Percentiles rank a stretch among this genome's conserved stretches.
Conservation (phyloP, 2,329 filamentous ascomycete species). For the Aspergillus luchuensis region DNA sequence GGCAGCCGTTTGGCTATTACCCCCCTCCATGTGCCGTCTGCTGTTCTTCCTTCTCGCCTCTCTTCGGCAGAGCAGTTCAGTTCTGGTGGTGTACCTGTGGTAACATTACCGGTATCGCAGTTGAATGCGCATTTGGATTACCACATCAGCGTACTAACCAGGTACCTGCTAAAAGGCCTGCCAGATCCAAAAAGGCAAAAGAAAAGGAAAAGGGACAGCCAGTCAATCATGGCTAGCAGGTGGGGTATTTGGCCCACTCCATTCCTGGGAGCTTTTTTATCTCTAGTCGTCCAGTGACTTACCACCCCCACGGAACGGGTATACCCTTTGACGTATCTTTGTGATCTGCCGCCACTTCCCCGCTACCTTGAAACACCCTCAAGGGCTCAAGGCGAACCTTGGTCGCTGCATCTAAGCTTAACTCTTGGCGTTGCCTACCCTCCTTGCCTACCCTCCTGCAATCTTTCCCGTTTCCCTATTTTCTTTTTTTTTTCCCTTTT, state of each 20-base stretch:
- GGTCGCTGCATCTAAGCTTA: constrained; percentile 33
- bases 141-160: constrained; percentile 2
- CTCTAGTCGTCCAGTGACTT: constrained; percentile 15
- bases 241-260: constrained; percentile 18
- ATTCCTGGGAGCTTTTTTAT: constrained; percentile 17
- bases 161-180: neutral
- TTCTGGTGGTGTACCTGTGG: neutral
- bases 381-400: constrained; percentile 34
- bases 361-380: constrained; percentile 37
- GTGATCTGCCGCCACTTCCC: constrained; percentile 33
- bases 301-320: constrained; percentile 31
- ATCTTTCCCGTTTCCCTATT: constrained; percentile 8
- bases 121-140: neutral
- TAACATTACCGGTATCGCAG: neutral
- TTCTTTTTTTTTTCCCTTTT: constrained; percentile 8
- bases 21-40: neutral
- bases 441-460: constrained; percentile 20
- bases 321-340: constrained; percentile 38
- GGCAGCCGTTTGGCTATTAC: neutral
- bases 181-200: constrained; percentile 9
- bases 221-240: constrained; percentile 11
- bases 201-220: constrained; percentile 9
- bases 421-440: constrained; percentile 31
- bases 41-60: neutral
- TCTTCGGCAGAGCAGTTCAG: neutral